Conservation (phyloP, 2,329 filamentous ascomycete species). For the Beauveria varroae region DNA sequence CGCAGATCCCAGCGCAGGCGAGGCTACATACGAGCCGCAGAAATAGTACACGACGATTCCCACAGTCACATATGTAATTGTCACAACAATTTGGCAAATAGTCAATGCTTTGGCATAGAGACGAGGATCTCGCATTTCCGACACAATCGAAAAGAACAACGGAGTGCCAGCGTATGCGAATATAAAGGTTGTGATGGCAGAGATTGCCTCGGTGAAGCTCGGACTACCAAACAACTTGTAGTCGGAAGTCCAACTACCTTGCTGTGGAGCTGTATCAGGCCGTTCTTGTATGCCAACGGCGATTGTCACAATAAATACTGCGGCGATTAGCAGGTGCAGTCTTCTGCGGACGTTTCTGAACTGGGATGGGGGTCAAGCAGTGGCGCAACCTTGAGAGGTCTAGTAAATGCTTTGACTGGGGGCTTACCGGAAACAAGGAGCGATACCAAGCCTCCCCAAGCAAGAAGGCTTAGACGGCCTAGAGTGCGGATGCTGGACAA, state of each 20-base stretch:
- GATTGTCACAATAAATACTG: neutral
- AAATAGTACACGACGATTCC: slow-evolving; percentile 36
- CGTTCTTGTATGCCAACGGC: neutral
- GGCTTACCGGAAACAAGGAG: too few relatives aligned
- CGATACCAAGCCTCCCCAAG: too few relatives aligned
- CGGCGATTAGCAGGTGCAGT: too few relatives aligned
- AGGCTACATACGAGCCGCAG: slow-evolving; percentile 38
- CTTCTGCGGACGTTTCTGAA: too few relatives aligned
- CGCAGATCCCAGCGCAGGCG: slow-evolving; percentile 39
- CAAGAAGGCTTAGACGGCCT: too few relatives aligned
- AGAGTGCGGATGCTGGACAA: neutral
- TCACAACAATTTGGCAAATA: neutral
- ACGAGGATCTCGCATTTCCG: neutral
- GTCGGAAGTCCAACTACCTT: slow-evolving; percentile 20
- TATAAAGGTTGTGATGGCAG: slow-evolving; percentile 25
- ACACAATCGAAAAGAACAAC: neutral
- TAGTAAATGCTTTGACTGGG: neutral
- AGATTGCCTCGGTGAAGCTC: slow-evolving; percentile 22
- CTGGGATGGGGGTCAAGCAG: too few relatives aligned
- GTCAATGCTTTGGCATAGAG: neutral
- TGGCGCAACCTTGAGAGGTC: neutral
- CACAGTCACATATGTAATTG: slow-evolving; percentile 26
- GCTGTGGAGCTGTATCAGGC: neutral
- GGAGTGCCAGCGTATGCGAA: slow-evolving; percentile 11
- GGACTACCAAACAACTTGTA: slow-evolving; percentile 23